Evolutionary conservation across 2,329 filamentous ascomycete genomes (phyloP), one percentile per base, ranked within the genome.

Genomic region (Plectosphaerella sp.): DNA sequence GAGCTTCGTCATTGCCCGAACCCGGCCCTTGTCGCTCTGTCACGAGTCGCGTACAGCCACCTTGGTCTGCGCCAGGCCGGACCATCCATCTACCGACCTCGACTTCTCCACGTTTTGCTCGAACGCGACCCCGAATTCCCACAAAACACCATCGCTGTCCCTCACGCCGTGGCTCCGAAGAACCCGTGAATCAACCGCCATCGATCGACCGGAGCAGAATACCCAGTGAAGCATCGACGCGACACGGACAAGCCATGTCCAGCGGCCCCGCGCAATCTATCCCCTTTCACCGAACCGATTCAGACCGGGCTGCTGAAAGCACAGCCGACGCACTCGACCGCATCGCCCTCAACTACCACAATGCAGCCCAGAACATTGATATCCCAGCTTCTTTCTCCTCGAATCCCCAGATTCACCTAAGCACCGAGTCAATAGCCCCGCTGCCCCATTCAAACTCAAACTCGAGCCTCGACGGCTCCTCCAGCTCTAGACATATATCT

Each of bases 331-430:
- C 36, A 20, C 35, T 18, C 28, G 47, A 56, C 43, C 50, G 54
- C 35, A 45, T 56, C 48, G 48, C 54, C 49, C 53, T 50, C 51
- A 54, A 57, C 35, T 48, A 52, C 50, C 49, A 49, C 49, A 33
- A 56, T 57, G 56, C 56, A 49, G 49, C 47, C 25, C 50, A 48
- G 50, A 52, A 46, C 45, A 37, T 52, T 49, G 52, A 57, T 47
- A 46, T 41, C 49, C 41, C 46, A 24, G 47, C 47, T 14, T 53
- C 57, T 24, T 53, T 57, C 51, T 52, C 55, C 20, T 59, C 59
- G 46, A 57, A 59, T 54, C 57, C 50, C 18, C 63, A 62, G 47
- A 59, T 66, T 39, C 62, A 63, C 54, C 73, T 74, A 55, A 24
- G 16, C 20, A 39, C 47, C 45, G 45, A 37, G 41, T 25, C 43